Base-by-base conservation (phyloP, 768 basidiomycete species). In the Amanita pallidorosea region DNA sequence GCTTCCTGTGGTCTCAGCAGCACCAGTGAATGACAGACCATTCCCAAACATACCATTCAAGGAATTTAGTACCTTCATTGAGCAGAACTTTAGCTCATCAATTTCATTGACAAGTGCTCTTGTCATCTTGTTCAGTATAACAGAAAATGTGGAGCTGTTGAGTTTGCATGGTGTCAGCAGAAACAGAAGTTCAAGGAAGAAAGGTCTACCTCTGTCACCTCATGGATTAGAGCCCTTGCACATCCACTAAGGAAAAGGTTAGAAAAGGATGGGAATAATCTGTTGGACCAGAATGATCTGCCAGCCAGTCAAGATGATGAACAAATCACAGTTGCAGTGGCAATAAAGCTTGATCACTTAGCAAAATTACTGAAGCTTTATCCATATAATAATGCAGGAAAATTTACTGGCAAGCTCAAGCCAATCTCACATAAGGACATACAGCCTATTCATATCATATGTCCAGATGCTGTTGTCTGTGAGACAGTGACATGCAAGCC, bases 11-110 rank as follows among this genome's bases (percentile, higher is more conserved):
- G 18, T 43, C 2, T 22, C 3, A n/a, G 44, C 25, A 45, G 25
- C 44, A 29, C 25, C 44, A 45, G 44, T 31, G 8, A 45, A 45
- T 45, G 44, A 45, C 13, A 31, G 44, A n/a, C 23, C 51, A 7
- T 60, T 60, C 42, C 57, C 55, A 25, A 38, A 57, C 40, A 54
- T 55, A 18, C 4, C 52, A 9, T 60, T 60, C 45, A 40, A 29
- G n/a, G 22, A 18, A 4, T 58, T 60, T 45, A 58, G 47, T 36
- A 23, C 34, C 5, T 55, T 58, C 49, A 53, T 60, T 15, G 8
- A 17, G 25, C 3, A 45, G 7, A 55, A 54, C 46, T 58, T 60
- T 41, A 47, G 37, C 33, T 40, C 48, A 20, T 40, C 53, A 3
- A 54, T 57, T 12, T 56, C 59, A 2, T 43, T 60, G 17, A 18